These are phyloP conservation scores for Papiliotrema flavescens DNA, from an alignment of 1,284 basidiomycete species.

Conservation along the genomic window DNA sequence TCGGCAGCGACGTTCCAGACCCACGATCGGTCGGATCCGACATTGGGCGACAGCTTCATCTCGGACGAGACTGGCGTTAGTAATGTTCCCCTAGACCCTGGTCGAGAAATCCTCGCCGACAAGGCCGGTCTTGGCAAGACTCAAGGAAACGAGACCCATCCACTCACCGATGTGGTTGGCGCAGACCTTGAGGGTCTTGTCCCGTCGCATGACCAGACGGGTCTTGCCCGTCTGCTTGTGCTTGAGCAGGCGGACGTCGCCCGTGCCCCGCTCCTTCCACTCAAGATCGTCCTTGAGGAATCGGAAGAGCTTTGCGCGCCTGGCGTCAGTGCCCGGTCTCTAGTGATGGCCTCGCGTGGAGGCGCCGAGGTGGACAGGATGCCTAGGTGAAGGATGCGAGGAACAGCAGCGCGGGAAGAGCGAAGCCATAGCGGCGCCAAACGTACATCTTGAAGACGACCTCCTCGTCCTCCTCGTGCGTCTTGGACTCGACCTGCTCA, in stretches of 20 bases:
- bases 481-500: conserved; percentile 87
- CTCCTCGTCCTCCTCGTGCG: conserved; percentile 91
- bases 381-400: background rate
- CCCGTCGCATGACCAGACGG: conserved; percentile 97
- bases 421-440: too few relatives aligned
- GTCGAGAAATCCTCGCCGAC: too few relatives aligned
- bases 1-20: conserved; percentile 98
- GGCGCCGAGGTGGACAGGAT: background rate
- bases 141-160: too few relatives aligned
- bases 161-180: conserved; percentile 92
- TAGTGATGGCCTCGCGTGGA: background rate
- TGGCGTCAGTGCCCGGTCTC: conserved; percentile 41
- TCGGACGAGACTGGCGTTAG: conserved; percentile 68
- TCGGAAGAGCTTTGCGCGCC: conserved; percentile 98
- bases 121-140: too few relatives aligned
- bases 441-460: conserved; percentile 94
- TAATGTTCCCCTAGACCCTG: background rate
- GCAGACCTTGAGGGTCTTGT: conserved; percentile 99
- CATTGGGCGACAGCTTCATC: conserved; percentile 95
- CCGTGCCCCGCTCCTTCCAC: conserved; percentile 79
- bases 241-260: conserved; percentile 81
- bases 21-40: conserved; percentile 99
- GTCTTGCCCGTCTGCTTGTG: conserved; percentile 89
- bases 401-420: background rate
- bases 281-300: conserved; percentile 77